Base-by-base conservation (phyloP, 495 filamentous ascomycete species). In the Hypoxylon rickii region DNA sequence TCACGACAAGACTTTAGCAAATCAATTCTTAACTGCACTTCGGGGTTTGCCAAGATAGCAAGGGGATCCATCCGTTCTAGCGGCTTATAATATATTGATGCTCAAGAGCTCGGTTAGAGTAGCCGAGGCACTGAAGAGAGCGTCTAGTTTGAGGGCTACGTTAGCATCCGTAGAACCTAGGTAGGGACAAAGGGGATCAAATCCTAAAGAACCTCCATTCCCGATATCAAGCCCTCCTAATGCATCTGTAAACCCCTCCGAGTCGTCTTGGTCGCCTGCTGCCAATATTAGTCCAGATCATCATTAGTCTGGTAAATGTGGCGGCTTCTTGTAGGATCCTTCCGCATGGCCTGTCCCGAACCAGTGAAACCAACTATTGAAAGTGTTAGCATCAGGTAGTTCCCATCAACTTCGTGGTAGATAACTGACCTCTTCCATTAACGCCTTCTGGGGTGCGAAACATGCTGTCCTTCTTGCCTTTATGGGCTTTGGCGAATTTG, bases 321-420 rank as follows among this genome's bases (percentile, higher is more conserved):
- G 55, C 90, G 87, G 61, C 83, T 87, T 55, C 94, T 78, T 32
- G 86, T 83, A 19, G 86, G 83, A 69, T 96, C 93, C 66, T 96
- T 96, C 62, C 90, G 88, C 94, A 97, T 97, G 46, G 85, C 79
- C 67, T 94, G 89, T 26, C 94, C 94, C 33, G 92, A 96, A 33
- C 94, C 94, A 12, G 92, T 96, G 65, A 97, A 96, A 12, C 94
- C 94, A 58, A 98, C 94, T 96, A 46, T 18, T 52, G 18, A 32
- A 32, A 22, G 17, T 2, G 65, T 82, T 70, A 82, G 44, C 29
- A 15, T 2, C 1, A 44, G 5, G 16, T 33, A 10, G 24, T 44
- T 3, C 2, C 5, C n/a, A n/a, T 10, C 3, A 21, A 13, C 3
- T 31, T 7, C 12, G 5, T 58, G 32, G 40, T 38, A 26, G 45